phyloP scores from a whole-genome alignment of 2,329 filamentous ascomycete genomes.

The Grosmannia huntii region DNA sequence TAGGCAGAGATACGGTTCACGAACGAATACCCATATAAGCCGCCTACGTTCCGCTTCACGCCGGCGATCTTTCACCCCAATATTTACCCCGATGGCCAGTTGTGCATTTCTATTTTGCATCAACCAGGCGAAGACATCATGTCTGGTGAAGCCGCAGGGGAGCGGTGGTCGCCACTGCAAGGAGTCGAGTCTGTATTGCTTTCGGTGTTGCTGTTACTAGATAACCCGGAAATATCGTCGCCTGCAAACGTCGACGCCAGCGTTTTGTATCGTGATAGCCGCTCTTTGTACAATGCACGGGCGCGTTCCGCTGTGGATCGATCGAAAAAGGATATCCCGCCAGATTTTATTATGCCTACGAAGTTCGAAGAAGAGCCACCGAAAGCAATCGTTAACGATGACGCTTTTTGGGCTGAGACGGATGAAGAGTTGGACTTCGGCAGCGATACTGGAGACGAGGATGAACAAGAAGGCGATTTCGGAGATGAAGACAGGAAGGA shows the following conservation, averaged over 20 bases:
- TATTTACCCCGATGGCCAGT: conserved; percentile 76
- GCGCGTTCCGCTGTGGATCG: conserved; percentile 58
- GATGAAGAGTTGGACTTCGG: conserved; percentile 69
- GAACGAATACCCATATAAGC: conserved; percentile 76
- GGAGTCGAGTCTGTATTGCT: conserved; percentile 90
- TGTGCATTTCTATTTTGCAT: conserved; percentile 96
- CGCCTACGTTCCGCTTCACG: conserved; percentile 78
- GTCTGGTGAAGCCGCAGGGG: conserved; percentile 78
- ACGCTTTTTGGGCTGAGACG: conserved; percentile 71
- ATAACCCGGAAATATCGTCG: conserved; percentile 86
- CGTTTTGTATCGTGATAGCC: conserved; percentile 68
- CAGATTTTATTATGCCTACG: conserved; percentile 71
- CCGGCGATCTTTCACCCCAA: conserved; percentile 80
- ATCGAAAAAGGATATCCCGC: conserved; percentile 69
- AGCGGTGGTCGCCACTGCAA: conserved; percentile 90
- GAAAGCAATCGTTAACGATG: conserved; percentile 56
- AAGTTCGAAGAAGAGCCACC: conserved; percentile 47
- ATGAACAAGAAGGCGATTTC: conserved; percentile 34
- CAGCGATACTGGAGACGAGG: conserved; percentile 51
- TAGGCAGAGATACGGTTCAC: conserved; percentile 78
- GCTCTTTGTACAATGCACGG: conserved; percentile 53
- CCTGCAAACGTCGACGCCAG: conserved; percentile 92
- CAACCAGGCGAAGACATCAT: conserved; percentile 82
- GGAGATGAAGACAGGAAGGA: conserved; percentile 35
- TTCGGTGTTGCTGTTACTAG: conserved; percentile 80